Evolutionary conservation across 306 rosid genomes (phyloP), one percentile per base, ranked within the genome.

Genomic region (Inga oerstediana): DNA sequence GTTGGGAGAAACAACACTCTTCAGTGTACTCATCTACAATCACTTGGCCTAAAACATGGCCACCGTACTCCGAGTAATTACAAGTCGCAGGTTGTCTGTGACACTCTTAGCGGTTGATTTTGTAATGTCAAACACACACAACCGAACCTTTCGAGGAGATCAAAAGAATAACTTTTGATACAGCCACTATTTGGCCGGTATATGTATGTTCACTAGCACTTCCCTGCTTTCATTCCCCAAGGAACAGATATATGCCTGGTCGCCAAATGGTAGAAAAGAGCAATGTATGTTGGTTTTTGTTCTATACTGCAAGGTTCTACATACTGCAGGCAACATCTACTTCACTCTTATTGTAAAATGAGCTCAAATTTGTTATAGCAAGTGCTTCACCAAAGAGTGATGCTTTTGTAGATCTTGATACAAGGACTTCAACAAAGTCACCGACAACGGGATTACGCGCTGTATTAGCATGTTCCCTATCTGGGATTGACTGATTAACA

Each of bases 341-440:
- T 77, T 84, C 87, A 78, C 74, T 77, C 52, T 51, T 52, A 71
- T 79, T 83, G 83, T 90, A 88, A 82, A 97, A 97, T 30, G 89
- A 85, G 79, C 88, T 97, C 75, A 97, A 80, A 86, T 90, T 94
- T 20, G 91, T 94, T 72, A 94, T 84, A 54, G 97, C 95, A 84
- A 90, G 85, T 54, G 97, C 93, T 80, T 91, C 95, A 27, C 99
- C 99, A 66, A 81, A 86, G 35, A 96, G 91, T 17, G 99, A 94
- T 24, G 99, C 98, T 86, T 93, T 88, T 3, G 97, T 79, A 72
- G 99, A 96, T 84, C 90, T 92, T 79, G 85, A 86, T 87, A 96
- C 84, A 44, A 72, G 87, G 45, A 97, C 98, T 90, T 97, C 99
- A 75, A 92, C 99, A 74, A 61, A 97, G 85, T 97, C 98, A n/a